Percentiles rank a stretch among this genome's conserved stretches.
phyloP scores from a whole-genome alignment of 2,329 filamentous ascomycete genomes.

The Achaetomium macrosporum region DNA sequence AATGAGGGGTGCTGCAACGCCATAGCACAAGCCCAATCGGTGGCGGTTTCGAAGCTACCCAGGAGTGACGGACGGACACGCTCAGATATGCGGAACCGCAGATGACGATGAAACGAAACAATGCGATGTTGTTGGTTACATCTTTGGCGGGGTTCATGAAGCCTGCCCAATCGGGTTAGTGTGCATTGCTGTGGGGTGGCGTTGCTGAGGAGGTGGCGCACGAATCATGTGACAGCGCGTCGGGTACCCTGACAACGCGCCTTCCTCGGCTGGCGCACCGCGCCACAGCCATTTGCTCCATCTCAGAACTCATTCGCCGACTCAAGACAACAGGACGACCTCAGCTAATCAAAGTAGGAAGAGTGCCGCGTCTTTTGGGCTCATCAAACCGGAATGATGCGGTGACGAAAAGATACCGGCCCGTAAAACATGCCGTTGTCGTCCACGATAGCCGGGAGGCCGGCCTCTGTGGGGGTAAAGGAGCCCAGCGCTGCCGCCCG shows the following conservation, averaged over 20 bases:
- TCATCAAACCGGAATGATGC: not conserved
- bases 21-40: constrained; percentile 1
- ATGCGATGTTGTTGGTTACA: not conserved
- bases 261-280: no score
- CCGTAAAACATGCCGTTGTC: constrained; percentile 22
- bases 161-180: no score
- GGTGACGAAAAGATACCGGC: not conserved
- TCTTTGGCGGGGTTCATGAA: no score
- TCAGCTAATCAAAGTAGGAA: no score
- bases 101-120: not conserved
- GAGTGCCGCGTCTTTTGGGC: not conserved
- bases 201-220: no score
- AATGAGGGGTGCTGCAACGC: not conserved
- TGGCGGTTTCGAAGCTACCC: not conserved
- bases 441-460: constrained; percentile 16
- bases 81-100: not conserved
- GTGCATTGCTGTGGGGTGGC: no score
- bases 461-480: constrained; percentile 2
- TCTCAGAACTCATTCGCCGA: no score
- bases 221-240: no score
- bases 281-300: no score
- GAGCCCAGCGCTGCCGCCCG: constrained; percentile 40
- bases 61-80: no score
- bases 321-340: no score
- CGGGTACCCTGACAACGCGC: no score